Evolutionary conservation across 2,329 filamentous ascomycete species (phyloP).

Genomic region (Aulographum hederae): DNA sequence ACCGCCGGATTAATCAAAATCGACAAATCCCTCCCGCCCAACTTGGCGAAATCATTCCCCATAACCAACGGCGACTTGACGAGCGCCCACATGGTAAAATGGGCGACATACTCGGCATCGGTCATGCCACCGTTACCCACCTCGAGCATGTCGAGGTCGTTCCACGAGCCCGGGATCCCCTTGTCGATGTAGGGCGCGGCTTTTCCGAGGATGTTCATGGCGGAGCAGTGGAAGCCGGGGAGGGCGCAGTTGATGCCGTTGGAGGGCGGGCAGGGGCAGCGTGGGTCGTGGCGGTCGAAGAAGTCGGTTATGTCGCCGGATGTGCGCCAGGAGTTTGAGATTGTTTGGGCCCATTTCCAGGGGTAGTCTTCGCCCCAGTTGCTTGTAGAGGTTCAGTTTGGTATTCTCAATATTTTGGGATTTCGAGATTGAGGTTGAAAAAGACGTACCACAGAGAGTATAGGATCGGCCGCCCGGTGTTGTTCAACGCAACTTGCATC

Average conservation of each 20-base stretch:
- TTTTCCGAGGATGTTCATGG: slow-evolving; percentile 33
- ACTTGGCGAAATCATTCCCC: slow-evolving; percentile 23
- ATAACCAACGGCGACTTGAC: slow-evolving; percentile 29
- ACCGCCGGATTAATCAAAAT: slow-evolving; percentile 30
- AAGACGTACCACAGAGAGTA: slow-evolving; percentile 30
- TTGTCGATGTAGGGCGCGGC: slow-evolving; percentile 22
- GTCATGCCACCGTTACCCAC: slow-evolving; percentile 24
- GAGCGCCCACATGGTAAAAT: slow-evolving; percentile 32
- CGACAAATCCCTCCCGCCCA: slow-evolving; percentile 23
- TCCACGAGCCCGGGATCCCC: slow-evolving; percentile 25
- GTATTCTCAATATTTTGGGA: too few relatives aligned
- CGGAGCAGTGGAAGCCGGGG: slow-evolving; percentile 28
- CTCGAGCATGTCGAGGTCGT: slow-evolving; percentile 31
- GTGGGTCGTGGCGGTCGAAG: slow-evolving; percentile 21
- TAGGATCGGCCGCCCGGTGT: slow-evolving; percentile 24
- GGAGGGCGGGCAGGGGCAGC: slow-evolving; percentile 25
- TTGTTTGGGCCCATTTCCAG: slow-evolving; percentile 27
- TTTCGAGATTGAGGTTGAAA: too few relatives aligned
- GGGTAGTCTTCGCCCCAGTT: slow-evolving; percentile 8
- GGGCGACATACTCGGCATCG: slow-evolving; percentile 24
- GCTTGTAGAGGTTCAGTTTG: too few relatives aligned
- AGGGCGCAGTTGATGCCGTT: slow-evolving; percentile 22
- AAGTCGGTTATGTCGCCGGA: slow-evolving; percentile 28
- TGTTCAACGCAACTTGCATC: slow-evolving; percentile 29
- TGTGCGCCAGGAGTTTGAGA: slow-evolving; percentile 28